Conservation (phyloP, 345 rosid species). For the Anastatica hierochuntica region DNA sequence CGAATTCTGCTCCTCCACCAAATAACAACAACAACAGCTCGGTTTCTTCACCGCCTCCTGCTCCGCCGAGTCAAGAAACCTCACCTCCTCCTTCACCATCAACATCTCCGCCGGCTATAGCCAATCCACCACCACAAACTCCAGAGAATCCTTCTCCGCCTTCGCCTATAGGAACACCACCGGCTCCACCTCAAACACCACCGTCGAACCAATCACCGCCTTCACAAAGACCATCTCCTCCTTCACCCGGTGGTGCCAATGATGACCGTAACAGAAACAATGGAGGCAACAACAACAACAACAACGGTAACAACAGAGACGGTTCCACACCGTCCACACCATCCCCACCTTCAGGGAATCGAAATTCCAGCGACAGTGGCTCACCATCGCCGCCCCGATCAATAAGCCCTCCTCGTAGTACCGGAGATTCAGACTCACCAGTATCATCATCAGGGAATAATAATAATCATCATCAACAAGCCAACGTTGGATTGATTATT, state of each 20-base stretch:
- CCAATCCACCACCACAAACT: slow-evolving; percentile 16
- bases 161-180: slow-evolving; percentile 17
- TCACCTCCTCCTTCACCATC: slow-evolving; percentile 20
- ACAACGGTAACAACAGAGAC: slow-evolving; percentile 14
- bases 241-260: slow-evolving; percentile 19
- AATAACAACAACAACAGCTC: not conserved
- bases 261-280: slow-evolving; percentile 18
- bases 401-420: slow-evolving; percentile 24
- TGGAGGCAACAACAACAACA: not conserved
- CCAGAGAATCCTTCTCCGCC: slow-evolving; percentile 24
- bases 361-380: slow-evolving; percentile 8
- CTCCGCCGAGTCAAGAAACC: slow-evolving; percentile 13
- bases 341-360: slow-evolving; percentile 8
- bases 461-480: slow-evolving; percentile 4
- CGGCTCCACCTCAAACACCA: slow-evolving; percentile 21
- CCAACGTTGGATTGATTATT: slow-evolving; percentile 18
- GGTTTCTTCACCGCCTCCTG: slow-evolving; percentile 20
- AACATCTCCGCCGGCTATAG: slow-evolving; percentile 2
- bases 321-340: slow-evolving; percentile 6
- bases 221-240: slow-evolving; percentile 18
- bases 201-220: slow-evolving; percentile 15
- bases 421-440: slow-evolving; percentile 15
- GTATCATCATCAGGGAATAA: not conserved
- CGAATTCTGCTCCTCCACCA: slow-evolving; percentile 14
- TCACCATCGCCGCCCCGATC: slow-evolving; percentile 19